phyloP scores from a whole-genome alignment of 169 alveolate genomes.

The Eimeria tenella region DNA sequence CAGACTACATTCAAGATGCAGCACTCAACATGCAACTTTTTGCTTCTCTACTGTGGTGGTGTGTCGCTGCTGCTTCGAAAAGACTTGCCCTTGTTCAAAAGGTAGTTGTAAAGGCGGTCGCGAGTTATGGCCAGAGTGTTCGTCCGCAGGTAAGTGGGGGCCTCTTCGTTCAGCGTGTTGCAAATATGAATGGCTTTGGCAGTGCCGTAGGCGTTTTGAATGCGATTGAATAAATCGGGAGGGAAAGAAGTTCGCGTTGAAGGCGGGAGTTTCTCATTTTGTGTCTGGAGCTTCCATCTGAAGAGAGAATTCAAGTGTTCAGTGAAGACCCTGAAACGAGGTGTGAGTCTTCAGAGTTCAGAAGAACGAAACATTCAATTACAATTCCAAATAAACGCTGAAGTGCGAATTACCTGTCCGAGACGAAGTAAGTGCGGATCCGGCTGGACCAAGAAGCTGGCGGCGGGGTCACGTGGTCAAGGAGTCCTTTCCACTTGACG shows the following conservation, averaged over 20 bases:
- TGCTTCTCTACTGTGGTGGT: too few relatives aligned
- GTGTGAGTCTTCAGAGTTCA: neutral
- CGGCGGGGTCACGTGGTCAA: constrained; percentile 86
- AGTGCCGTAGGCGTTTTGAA: constrained; percentile 86
- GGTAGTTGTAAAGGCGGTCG: constrained; percentile 85
- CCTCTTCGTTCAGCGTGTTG: constrained; percentile 89
- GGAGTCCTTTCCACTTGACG: constrained; percentile 87
- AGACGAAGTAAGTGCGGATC: constrained; percentile 84
- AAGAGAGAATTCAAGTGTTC: neutral
- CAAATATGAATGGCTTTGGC: constrained; percentile 88
- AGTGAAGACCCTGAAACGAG: neutral
- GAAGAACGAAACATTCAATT: neutral
- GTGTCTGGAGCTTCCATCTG: constrained; percentile 89
- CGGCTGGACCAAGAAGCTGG: constrained; percentile 86
- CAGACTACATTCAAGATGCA: too few relatives aligned
- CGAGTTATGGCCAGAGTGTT: constrained; percentile 78
- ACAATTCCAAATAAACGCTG: neutral
- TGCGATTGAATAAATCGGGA: constrained; percentile 85
- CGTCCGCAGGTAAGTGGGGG: constrained; percentile 89
- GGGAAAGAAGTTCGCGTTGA: constrained; percentile 91
- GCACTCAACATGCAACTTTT: too few relatives aligned
- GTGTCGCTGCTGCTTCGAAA: too few relatives aligned
- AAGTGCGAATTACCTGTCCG: constrained; percentile 77
- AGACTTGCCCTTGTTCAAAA: constrained; percentile 84
- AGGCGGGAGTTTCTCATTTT: constrained; percentile 88